Evolutionary conservation across 2,329 filamentous ascomycete species (phyloP).

Genomic region (Fusarium chuoi): DNA sequence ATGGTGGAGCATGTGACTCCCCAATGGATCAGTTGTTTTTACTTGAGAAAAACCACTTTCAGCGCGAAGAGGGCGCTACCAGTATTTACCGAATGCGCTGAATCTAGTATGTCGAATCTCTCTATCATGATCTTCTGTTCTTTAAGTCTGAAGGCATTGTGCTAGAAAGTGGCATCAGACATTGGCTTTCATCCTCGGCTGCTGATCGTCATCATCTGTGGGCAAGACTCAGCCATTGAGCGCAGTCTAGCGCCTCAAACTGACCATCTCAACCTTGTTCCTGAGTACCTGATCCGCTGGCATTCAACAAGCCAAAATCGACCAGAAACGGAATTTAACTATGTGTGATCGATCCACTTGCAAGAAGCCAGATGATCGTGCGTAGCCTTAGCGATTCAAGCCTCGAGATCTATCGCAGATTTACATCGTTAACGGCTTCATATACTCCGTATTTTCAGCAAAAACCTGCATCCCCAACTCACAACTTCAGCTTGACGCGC

Average conservation of each 20-base stretch:
- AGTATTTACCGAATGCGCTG: neutral
- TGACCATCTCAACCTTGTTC: conserved; percentile 37
- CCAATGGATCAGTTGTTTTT: conserved; percentile 16
- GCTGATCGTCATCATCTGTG: conserved; percentile 3
- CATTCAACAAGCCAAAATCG: conserved; percentile 7
- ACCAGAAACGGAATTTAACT: conserved; percentile 3
- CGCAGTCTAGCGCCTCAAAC: conserved; percentile 40
- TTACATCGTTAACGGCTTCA: neutral
- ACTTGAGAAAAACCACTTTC: conserved; percentile 16
- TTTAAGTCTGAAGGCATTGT: neutral
- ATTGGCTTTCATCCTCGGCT: neutral
- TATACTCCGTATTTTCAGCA: neutral
- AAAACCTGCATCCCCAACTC: conserved; percentile 1
- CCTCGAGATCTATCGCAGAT: neutral
- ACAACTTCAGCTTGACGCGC: conserved; percentile 23
- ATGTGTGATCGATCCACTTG: neutral
- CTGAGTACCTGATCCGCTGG: conserved; percentile 33
- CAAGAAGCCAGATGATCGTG: neutral
- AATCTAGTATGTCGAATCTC: neutral
- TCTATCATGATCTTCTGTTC: neutral
- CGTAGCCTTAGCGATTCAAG: neutral
- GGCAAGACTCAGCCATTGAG: conserved; percentile 8
- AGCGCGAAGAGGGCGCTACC: neutral
- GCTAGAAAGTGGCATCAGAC: neutral
- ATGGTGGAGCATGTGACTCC: conserved; percentile 33